Percentiles rank a stretch among this genome's conserved stretches.
Evolutionary conservation across 2,329 filamentous ascomycete genomes (phyloP).

Genomic region (Orbilia blumenaviensis): DNA sequence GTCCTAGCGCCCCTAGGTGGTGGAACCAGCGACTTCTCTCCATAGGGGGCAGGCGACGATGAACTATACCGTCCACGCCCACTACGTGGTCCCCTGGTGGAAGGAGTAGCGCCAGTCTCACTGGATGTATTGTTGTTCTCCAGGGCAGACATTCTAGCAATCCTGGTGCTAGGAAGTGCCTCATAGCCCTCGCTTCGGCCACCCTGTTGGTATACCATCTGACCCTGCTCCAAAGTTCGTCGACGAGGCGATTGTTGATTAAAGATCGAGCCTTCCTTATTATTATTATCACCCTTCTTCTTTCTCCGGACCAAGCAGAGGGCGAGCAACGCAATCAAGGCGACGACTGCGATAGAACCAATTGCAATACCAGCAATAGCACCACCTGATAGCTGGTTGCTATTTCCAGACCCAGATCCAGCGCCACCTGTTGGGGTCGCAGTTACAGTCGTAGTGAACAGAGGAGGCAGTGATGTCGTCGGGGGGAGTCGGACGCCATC

Average conservation of each 20-base stretch:
- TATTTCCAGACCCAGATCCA: neutral
- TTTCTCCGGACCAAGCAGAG: conserved; percentile 71
- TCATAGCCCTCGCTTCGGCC: conserved; percentile 69
- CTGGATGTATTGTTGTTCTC: conserved; percentile 69
- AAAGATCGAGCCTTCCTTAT: conserved; percentile 72
- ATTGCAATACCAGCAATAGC: conserved; percentile 90
- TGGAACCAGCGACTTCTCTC: conserved; percentile 56
- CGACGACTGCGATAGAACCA: conserved; percentile 76
- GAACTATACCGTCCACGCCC: conserved; percentile 30
- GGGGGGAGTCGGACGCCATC: conserved; percentile 79
- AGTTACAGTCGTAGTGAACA: conserved; percentile 65
- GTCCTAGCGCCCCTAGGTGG: conserved; percentile 70
- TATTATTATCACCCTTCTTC: conserved; percentile 64
- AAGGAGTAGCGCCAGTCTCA: conserved; percentile 44
- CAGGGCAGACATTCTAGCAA: conserved; percentile 93
- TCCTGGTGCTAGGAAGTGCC: conserved; percentile 83
- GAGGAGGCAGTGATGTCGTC: conserved; percentile 74
- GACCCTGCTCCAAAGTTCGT: conserved; percentile 61
- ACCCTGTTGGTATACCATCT: conserved; percentile 58
- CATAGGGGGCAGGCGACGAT: conserved; percentile 44
- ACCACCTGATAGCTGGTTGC: conserved; percentile 75
- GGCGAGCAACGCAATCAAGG: conserved; percentile 74
- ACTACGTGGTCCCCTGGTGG: conserved; percentile 65
- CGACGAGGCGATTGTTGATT: conserved; percentile 83
- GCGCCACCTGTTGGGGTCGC: conserved; percentile 62